Base-by-base conservation (phyloP, 2,329 filamentous ascomycete species). In the Penicillium sp. region DNA sequence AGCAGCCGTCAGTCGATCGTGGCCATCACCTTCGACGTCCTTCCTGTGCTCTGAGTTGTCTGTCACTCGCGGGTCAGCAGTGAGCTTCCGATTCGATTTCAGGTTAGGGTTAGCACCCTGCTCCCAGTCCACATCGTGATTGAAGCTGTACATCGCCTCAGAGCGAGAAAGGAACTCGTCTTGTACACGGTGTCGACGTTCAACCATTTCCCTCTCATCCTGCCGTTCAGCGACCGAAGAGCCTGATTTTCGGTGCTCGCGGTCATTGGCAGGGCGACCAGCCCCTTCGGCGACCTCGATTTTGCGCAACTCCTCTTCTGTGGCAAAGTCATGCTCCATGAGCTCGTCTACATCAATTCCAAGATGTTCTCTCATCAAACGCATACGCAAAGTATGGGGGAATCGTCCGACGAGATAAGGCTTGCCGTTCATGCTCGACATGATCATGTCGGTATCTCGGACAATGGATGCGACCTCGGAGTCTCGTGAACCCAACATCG, bases 291-390 rank as follows among this genome's bases (percentile, higher is more conserved):
- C 81, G 14, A 75, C 73, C 59, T 89, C 88, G 44, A 88, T 84
- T 5, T 81, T 79, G 31, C 76, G 80, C 13, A 80, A 77, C 62
- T 88, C 86, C 45, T 85, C 72, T 64, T 92, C 87, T 27, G 84
- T 83, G 61, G 84, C 81, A 47, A 88, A 82, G 61, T 92, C 87
- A 57, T 93, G 85, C 67, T 94, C 90, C 67, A 90, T 85, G 55
- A 97, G 87, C 66, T 90, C 89, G 71, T 99, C 94, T 4, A 96
- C 91, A 67, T 97, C 92, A 38, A 97, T 79, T n/a, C 94, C 94
- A 29, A 99, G 80, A 76, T 99, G 94, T 74, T 99, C 94, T 58
- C 93, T 85, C 94, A 97, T 97, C 45, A 97, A 80, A 24, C 94
- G 88, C 78, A 97, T 87, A 29, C 94, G 90, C 48, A 99, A 82